phyloP scores from a whole-genome alignment of 257 asterid genomes.

The Solanum pimpinellifolium region DNA sequence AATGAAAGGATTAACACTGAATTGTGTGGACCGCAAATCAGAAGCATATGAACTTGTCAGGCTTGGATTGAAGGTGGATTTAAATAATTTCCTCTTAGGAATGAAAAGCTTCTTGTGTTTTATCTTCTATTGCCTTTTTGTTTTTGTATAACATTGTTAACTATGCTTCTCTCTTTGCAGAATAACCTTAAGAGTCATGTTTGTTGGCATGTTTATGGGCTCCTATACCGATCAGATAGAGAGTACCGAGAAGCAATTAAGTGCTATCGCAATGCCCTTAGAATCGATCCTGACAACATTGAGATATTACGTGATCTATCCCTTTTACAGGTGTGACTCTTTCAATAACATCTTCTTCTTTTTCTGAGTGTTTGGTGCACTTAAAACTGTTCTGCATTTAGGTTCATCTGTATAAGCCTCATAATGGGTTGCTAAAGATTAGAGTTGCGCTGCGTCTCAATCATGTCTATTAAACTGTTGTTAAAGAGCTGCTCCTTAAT shows the following conservation, averaged over 20 bases:
- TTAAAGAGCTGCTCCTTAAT: neutral
- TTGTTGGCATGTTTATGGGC: constrained; percentile 99
- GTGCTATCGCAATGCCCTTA: constrained; percentile 95
- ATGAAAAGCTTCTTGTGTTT: neutral
- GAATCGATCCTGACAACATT: constrained; percentile 92
- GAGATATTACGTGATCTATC: constrained; percentile 95
- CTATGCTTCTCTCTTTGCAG: constrained; percentile 43
- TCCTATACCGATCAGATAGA: constrained; percentile 91
- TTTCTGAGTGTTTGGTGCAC: neutral
- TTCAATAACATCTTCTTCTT: neutral
- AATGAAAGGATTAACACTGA: constrained; percentile 94
- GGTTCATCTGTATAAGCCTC: neutral
- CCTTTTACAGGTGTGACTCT: constrained; percentile 70
- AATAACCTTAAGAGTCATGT: constrained; percentile 99
- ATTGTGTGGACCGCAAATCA: constrained; percentile 95
- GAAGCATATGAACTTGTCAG: constrained; percentile 99
- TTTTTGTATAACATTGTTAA: neutral
- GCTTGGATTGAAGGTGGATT: constrained; percentile 79
- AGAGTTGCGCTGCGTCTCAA: neutral
- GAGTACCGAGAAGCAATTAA: constrained; percentile 98
- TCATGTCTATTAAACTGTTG: neutral
- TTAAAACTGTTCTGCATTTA: neutral
- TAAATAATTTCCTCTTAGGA: neutral
- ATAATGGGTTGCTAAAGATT: neutral
- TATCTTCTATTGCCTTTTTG: neutral